Evolutionary conservation across 768 basidiomycete genomes (phyloP), one percentile per base, ranked within the genome.

Genomic region (Postia placenta): DNA sequence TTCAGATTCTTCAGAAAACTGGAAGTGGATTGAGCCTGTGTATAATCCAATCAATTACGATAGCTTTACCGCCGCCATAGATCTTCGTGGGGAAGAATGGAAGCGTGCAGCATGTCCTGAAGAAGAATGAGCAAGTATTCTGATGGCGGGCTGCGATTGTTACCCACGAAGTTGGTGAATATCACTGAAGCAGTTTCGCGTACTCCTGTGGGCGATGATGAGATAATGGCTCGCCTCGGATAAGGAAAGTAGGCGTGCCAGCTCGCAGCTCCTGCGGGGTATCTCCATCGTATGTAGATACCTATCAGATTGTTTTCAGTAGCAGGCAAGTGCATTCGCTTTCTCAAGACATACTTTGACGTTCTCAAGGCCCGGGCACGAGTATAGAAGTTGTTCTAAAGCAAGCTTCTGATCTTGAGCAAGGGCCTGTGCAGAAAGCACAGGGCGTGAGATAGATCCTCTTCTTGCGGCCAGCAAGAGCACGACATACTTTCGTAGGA

Each of bases 241-340:
- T n/a, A n/a, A n/a, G n/a, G n/a, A n/a, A n/a, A n/a, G n/a, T n/a
- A n/a, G n/a, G n/a, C 67, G 42, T 49, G 86, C 88, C 74, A 54
- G 73, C 65, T 45, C 92, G 75, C 23, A 65, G 61, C 27, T 89
- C 85, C 62, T 79, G 75, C 0, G 85, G 81, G 0, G 92, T 94
- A 59, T 95, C 92, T 0, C 92, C 92, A 54, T 95, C 92, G 59
- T 91, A 95, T 0, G 86, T 93, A 2, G 80, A 80, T 11, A 90
- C 74, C 78, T 80, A 45, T 30, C 22, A 33, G 9, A 7, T 33
- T 7, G 9, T n/a, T n/a, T n/a, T n/a, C n/a, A n/a, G n/a, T n/a
- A n/a, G n/a, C n/a, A n/a, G n/a, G n/a, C n/a, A n/a, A n/a, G n/a
- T n/a, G n/a, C n/a, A n/a, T n/a, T n/a, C n/a, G n/a, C n/a, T n/a